A percentile compares a stretch with the other conserved stretches of the same genome.
Conservation (phyloP, 2,329 filamentous ascomycete genomes). For the Blumeriella jaapii region DNA sequence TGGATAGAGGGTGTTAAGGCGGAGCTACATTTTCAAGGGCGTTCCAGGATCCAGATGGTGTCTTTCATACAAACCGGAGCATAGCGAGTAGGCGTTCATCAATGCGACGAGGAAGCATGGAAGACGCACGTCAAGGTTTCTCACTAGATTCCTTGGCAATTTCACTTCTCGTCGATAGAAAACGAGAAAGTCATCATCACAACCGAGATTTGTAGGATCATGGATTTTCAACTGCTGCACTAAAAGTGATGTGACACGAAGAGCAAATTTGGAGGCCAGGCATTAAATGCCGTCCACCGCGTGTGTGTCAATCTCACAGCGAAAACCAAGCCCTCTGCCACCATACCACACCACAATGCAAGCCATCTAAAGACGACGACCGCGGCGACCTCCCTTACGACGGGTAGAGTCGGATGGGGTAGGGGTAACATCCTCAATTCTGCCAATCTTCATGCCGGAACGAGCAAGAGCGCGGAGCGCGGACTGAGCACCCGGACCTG, state of each 20-base stretch:
- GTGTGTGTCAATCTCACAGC: constrained; percentile 58
- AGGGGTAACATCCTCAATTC: constrained; percentile 98
- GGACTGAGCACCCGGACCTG: constrained; percentile 96
- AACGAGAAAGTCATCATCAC: not conserved
- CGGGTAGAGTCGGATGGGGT: constrained; percentile 98
- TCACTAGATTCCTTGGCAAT: too few species aligned
- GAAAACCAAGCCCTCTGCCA: constrained; percentile 30
- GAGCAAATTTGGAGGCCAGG: constrained; percentile 51
- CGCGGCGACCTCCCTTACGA: constrained; percentile 99
- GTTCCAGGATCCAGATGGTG: not conserved
- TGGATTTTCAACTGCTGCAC: constrained; percentile 25
- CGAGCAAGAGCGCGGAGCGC: constrained; percentile 97
- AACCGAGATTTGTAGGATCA: constrained; percentile 8
- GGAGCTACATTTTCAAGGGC: constrained; percentile 5
- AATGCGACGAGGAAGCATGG: not conserved
- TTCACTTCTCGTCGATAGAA: too few species aligned
- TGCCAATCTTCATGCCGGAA: constrained; percentile 99
- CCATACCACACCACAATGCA: constrained; percentile 19
- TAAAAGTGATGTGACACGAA: constrained; percentile 35
- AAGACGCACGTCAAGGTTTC: too few species aligned
- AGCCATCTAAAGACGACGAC: constrained; percentile 87
- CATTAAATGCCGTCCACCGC: constrained; percentile 57
- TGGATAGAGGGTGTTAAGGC: constrained; percentile 3
- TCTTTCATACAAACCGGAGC: not conserved
- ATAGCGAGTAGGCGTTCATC: constrained; percentile 4